A percentile compares a stretch with the other conserved stretches of the same genome.
Conservation (phyloP, 768 basidiomycete genomes). For the Pleurotus platypus region DNA sequence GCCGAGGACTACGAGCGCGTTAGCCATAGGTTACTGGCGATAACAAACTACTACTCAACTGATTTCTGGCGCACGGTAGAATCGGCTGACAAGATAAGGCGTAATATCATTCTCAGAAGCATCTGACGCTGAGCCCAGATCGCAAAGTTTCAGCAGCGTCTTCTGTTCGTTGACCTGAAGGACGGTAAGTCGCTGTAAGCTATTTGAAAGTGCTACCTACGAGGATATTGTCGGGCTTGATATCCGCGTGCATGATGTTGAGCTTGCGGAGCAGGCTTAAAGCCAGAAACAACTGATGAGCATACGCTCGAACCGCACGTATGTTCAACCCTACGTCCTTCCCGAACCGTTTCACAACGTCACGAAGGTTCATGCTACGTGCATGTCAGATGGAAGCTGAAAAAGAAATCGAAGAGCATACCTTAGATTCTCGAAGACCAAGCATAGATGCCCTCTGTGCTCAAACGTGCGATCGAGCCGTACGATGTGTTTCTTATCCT, state of each 20-base stretch:
- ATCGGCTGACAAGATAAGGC: conserved; percentile 94
- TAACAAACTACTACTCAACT: conserved; percentile 56
- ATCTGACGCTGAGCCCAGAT: conserved; percentile 96
- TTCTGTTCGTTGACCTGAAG: conserved; percentile 90
- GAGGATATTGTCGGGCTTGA: conserved; percentile 97
- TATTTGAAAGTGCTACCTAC: conserved; percentile 40
- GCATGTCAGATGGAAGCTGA: not conserved
- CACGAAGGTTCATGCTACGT: conserved; percentile 92
- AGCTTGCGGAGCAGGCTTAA: conserved; percentile 82
- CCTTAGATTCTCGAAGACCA: conserved; percentile 95
- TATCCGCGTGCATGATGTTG: conserved; percentile 96
- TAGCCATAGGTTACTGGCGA: conserved; percentile 9
- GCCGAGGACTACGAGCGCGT: conserved; percentile 69
- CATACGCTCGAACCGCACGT: conserved; percentile 96
- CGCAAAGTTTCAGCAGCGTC: conserved; percentile 90
- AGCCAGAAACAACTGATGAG: conserved; percentile 92
- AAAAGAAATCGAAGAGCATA: conserved; percentile 47
- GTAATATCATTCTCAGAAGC: conserved; percentile 95
- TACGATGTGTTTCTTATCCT: conserved; percentile 95
- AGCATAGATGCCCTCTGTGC: conserved; percentile 92
- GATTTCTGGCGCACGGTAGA: conserved; percentile 98
- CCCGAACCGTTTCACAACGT: conserved; percentile 96
- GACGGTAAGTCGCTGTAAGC: too few species aligned
- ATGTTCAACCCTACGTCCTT: conserved; percentile 97
- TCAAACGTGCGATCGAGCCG: conserved; percentile 94